Evolutionary conservation across 768 basidiomycete genomes (phyloP), one percentile per base, ranked within the genome.

Genomic region (Leccinum variicolor): DNA sequence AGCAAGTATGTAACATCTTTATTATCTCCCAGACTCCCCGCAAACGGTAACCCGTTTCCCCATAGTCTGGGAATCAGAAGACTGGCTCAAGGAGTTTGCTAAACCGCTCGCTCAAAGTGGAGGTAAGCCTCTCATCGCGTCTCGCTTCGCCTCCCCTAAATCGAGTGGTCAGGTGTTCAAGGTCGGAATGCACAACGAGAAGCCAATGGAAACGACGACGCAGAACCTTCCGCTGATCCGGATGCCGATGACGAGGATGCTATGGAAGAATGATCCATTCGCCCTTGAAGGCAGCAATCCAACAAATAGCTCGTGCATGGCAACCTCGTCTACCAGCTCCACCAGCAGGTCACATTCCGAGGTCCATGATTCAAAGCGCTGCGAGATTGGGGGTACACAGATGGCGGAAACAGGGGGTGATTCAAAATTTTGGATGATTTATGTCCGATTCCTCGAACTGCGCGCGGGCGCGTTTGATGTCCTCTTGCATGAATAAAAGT

Each of bases 61-160:
- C 9, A 0, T 66, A 96, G 94, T 98, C 62, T 98, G 95, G 95
- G 92, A 94, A 68, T 89, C 90, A 0, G 95, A 98, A 73, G 94
- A 97, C 60, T 98, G 94, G 94, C 75, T 96, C 29, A 77, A 85
- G 70, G 79, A 88, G 65, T 78, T 95, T 70, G 86, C 89, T 3
- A 91, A 93, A 66, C 89, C 91, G 11, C 75, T 90, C 50, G 81
- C 84, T 13, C 80, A 87, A 63, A 86, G 86, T 64, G 90, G 89
- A 74, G 90, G 90, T 86, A 59, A 56, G 77, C 15, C 8, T 52
- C 23, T 33, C 43, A 69, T 25, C 33, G 49, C 28, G 52, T 51
- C 48, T 36, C 54, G 19, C 17, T n/a, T 45, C 21, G 13, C 33
- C 19, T 26, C 41, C 25, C 11, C 57, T 66, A 47, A 55, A 34